Conservation (phyloP, 108 stramenopile species). For the Parmales sp. region DNA sequence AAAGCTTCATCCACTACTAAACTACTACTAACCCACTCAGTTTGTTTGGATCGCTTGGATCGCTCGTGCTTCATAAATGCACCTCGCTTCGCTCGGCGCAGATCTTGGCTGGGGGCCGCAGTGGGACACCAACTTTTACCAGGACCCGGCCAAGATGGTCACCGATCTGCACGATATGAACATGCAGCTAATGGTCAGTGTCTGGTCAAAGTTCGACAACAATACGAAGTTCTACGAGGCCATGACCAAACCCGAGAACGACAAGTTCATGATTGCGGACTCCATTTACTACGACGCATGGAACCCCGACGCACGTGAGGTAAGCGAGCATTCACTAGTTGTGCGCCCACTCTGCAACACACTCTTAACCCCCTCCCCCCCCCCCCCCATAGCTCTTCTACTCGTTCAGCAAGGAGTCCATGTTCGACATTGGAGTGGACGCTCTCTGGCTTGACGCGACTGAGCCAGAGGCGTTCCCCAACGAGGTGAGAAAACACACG, state of each 20-base stretch:
- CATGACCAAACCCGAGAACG: slow-evolving; percentile 8
- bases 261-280: neutral
- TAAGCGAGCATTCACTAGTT: no score
- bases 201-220: slow-evolving; percentile 15
- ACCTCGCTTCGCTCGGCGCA: no score
- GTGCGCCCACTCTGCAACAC: no score
- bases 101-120: slow-evolving; percentile 19
- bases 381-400: no score
- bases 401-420: neutral
- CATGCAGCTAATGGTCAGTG: slow-evolving; percentile 15
- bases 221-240: neutral
- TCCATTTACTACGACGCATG: slow-evolving; percentile 8
- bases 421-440: slow-evolving; percentile 13
- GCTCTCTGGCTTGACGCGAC: slow-evolving; percentile 16
- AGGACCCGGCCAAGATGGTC: slow-evolving; percentile 10
- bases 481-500: neutral
- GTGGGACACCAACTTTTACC: slow-evolving; percentile 9
- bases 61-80: no score
- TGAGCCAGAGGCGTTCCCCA: slow-evolving; percentile 6
- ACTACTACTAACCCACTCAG: no score
- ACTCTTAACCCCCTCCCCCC: no score
- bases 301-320: slow-evolving; percentile 10
- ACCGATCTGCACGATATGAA: neutral
- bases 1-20: no score
- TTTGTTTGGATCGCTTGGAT: no score